Evolutionary conservation across 306 rosid genomes (phyloP).

Genomic region (Castanospermum australe): DNA sequence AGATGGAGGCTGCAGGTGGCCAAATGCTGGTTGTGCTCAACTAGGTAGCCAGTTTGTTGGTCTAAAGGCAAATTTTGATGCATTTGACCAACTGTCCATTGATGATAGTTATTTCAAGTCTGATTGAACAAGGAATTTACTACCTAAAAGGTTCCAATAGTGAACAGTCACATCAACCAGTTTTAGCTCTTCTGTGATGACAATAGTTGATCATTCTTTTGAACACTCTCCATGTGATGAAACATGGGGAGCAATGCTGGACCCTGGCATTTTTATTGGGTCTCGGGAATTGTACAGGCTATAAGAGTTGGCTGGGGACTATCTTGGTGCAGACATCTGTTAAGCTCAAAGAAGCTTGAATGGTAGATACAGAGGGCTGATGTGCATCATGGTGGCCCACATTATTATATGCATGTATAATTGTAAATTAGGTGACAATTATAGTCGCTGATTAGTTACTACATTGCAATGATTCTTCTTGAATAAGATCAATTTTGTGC

Average conservation of each 20-base stretch:
- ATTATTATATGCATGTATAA: conserved; percentile 5
- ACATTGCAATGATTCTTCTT: conserved; percentile 29
- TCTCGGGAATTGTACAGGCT: conserved; percentile 56
- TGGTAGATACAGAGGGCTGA: not conserved
- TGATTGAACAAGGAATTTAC: conserved; percentile 34
- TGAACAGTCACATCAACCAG: conserved; percentile 2
- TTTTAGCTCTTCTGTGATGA: conserved; percentile 29
- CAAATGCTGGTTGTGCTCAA: conserved; percentile 85
- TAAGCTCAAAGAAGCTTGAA: not conserved
- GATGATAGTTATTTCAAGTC: conserved; percentile 79
- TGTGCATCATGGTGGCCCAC: conserved; percentile 28
- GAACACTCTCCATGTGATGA: not conserved
- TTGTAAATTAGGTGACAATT: conserved; percentile 28
- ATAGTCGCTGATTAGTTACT: conserved; percentile 2
- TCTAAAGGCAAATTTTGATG: conserved; percentile 89
- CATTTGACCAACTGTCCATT: conserved; percentile 78
- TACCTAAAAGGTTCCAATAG: not conserved
- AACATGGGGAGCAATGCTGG: conserved; percentile 13
- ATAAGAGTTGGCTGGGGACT: conserved; percentile 38
- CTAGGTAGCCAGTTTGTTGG: conserved; percentile 85
- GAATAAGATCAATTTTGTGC: conserved; percentile 42
- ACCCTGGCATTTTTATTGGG: conserved; percentile 42
- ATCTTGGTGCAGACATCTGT: conserved; percentile 20
- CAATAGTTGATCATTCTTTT: conserved; percentile 25
- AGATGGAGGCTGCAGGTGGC: conserved; percentile 92